Conservation (phyloP, 768 basidiomycete genomes). For the Agaricus blazei region DNA sequence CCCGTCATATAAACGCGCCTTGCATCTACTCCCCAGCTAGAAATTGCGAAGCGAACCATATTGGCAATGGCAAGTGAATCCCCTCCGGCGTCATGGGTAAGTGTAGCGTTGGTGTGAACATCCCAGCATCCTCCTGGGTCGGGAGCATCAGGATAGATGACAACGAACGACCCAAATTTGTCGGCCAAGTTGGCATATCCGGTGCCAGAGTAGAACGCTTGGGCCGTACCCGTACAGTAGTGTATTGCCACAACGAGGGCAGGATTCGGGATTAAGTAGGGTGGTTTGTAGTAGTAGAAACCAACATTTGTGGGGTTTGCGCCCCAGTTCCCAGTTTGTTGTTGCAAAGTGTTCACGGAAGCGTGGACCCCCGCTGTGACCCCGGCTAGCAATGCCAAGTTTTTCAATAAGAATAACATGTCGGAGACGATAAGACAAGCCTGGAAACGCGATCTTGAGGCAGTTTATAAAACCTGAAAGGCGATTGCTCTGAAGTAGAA, state of each 20-base stretch:
- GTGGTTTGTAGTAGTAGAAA: conserved; percentile 41
- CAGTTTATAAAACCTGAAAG: too few relatives aligned
- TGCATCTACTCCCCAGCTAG: conserved; percentile 41
- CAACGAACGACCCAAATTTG: conserved; percentile 36
- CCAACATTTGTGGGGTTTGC: conserved; percentile 48
- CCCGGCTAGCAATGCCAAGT: conserved; percentile 12
- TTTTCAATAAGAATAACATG: conserved; percentile 17
- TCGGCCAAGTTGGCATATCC: conserved; percentile 47
- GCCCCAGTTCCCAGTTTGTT: conserved; percentile 41
- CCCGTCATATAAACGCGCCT: conserved; percentile 47
- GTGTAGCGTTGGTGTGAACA: conserved; percentile 41
- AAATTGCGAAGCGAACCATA: conserved; percentile 42
- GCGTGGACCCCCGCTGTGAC: conserved; percentile 18
- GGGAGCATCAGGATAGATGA: conserved; percentile 44
- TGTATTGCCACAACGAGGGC: conserved; percentile 50
- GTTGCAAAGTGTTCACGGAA: conserved; percentile 24
- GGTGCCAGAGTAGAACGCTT: conserved; percentile 45
- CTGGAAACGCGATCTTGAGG: too few relatives aligned
- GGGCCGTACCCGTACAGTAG: conserved; percentile 46
- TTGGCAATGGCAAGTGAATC: conserved; percentile 49
- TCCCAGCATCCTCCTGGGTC: conserved; percentile 48
- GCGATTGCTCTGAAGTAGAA: too few relatives aligned
- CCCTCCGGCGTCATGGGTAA: conserved; percentile 51
- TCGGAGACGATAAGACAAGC: not conserved
- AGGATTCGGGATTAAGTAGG: conserved; percentile 30